Percentiles rank a stretch among this genome's conserved stretches.
These are phyloP conservation scores for Talaromyces sp. DNA, from an alignment of 2,329 filamentous ascomycete species.

Conservation along the genomic window DNA sequence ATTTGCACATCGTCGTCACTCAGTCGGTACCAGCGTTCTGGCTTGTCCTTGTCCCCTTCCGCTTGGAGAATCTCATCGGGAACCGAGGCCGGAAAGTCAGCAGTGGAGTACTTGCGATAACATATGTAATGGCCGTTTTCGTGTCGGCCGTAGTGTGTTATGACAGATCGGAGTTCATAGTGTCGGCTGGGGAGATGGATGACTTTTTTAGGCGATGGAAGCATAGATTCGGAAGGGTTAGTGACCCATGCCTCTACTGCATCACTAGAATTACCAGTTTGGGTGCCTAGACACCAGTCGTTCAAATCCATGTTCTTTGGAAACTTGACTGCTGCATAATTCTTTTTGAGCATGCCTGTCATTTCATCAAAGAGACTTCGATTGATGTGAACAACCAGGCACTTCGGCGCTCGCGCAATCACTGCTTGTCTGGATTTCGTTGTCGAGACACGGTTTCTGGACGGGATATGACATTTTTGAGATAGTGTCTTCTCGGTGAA, in stretches of 20 bases:
- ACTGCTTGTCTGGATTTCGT: conserved; percentile 91
- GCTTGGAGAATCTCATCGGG: conserved; percentile 36
- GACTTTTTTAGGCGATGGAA: conserved; percentile 62
- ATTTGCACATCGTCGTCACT: conserved; percentile 84
- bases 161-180: conserved; percentile 79
- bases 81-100: conserved; percentile 36
- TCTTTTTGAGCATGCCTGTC: conserved; percentile 80
- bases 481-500: conserved; percentile 71
- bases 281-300: conserved; percentile 79
- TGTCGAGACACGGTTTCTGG: conserved; percentile 70
- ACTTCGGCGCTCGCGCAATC: conserved; percentile 78
- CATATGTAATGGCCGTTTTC: conserved; percentile 97
- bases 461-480: conserved; percentile 66
- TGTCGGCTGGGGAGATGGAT: conserved; percentile 51
- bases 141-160: conserved; percentile 87
- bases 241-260: conserved; percentile 69
- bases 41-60: conserved; percentile 36
- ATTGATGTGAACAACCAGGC: conserved; percentile 85
- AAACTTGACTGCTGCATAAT: conserved; percentile 76
- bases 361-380: conserved; percentile 86
- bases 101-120: conserved; percentile 70
- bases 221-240: conserved; percentile 72
- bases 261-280: conserved; percentile 34
- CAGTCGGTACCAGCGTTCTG: conserved; percentile 79
- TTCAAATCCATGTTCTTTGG: conserved; percentile 74